Evolutionary conservation across 495 filamentous ascomycete genomes (phyloP), one percentile per base, ranked within the genome.

Genomic region (Podospora anserina): DNA sequence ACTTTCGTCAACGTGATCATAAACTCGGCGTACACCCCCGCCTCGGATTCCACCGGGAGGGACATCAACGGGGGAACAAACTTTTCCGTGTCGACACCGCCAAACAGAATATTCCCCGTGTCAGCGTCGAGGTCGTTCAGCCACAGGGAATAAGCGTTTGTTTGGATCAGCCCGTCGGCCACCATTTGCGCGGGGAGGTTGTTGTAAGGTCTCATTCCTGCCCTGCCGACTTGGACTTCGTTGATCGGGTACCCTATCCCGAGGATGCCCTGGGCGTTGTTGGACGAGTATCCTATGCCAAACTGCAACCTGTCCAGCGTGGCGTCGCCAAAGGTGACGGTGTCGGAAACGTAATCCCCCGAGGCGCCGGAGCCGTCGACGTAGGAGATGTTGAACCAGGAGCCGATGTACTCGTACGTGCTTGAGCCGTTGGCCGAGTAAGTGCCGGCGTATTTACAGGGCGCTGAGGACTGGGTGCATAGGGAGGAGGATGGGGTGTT

Each of bases 331-430:
- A 99, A 87, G 4, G 77, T 78, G 64, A 99, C 78, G 1, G 85
- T 90, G 75, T 99, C 95, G 2, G 85, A 89, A 11, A 88, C 91
- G 78, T 97, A 97, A 74, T 94, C 92, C 9, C 95, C 95, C 5
- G 76, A 72, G 0, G 94, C 92, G 49, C 88, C 91, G 1, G 91
- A 89, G 58, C 91, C 91, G 78, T 98, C 95, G 28, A 92, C 91
- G 75, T 99, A 99, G 9, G 88, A 88, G 67, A 99, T 97, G 72
- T 94, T 91, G 82, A 99, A 99, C 70, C 91, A 85, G 70, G 84
- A 87, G 39, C 87, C 87, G 54, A 97, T 78, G 74, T 88, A 94
- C 64, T 86, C 72, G 78, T 93, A 96, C 0, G 94, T 90, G n/a
- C 90, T 91, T 2, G 94, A 97, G 0, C 80, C 77, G 72, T 90